phyloP scores from a whole-genome alignment of 345 rosid species.

The Euphorbia lathyris region DNA sequence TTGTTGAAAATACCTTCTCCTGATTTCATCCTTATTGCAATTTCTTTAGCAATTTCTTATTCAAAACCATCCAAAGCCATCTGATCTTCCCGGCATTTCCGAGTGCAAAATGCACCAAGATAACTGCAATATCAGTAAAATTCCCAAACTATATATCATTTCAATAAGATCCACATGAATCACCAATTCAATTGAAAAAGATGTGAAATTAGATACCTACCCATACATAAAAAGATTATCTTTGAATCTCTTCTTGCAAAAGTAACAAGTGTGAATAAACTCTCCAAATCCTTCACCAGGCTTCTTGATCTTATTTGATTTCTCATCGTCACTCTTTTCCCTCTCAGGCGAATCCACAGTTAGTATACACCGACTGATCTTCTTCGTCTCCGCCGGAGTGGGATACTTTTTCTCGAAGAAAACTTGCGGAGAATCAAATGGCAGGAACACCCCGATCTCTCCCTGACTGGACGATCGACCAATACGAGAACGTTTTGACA shows the following conservation, averaged over 20 bases:
- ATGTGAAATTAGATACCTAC: neutral
- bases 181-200: neutral
- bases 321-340: neutral
- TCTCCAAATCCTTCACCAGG: conserved; percentile 24
- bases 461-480: conserved; percentile 28
- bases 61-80: conserved; percentile 33
- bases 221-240: conserved; percentile 27
- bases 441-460: conserved; percentile 16
- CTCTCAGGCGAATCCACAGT: conserved; percentile 14
- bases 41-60: conserved; percentile 4
- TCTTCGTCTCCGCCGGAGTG: neutral
- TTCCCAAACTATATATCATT: too few species aligned
- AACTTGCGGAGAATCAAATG: conserved; percentile 7
- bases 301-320: conserved; percentile 7
- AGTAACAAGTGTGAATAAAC: conserved; percentile 25
- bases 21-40: neutral
- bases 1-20: neutral
- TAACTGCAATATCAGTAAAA: conserved; percentile 17
- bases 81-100: conserved; percentile 23
- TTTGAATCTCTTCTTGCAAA: conserved; percentile 29
- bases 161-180: too few species aligned
- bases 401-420: conserved; percentile 12
- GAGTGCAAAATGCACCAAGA: conserved; percentile 32
- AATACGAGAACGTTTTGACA: conserved; percentile 13
- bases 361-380: neutral